Percentiles rank a stretch among this genome's conserved stretches.
These are phyloP conservation scores for Globisporangium acanthophoron DNA, from an alignment of 352 stramenopile genomes.

Conservation along the genomic window DNA sequence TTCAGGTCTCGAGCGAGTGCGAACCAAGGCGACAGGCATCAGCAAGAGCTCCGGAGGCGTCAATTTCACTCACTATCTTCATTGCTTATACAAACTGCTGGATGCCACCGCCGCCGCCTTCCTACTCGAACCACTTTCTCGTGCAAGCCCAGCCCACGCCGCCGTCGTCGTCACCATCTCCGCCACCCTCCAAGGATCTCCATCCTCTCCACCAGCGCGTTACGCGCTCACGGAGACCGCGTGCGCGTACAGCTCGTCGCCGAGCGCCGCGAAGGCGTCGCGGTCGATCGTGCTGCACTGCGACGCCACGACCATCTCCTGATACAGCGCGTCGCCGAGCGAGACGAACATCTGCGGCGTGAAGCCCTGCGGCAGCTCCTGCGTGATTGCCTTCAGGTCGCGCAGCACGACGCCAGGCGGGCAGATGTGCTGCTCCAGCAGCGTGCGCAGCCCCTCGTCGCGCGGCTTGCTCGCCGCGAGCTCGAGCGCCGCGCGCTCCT, in stretches of 20 bases:
- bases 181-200: not conserved
- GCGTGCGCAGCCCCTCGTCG: constrained; percentile 44
- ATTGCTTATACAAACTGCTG: not conserved
- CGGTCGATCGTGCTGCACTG: constrained; percentile 40
- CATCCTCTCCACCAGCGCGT: not conserved
- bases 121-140: not conserved
- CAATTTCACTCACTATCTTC: not conserved
- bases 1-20: no score
- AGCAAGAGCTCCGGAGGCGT: no score
- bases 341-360: constrained; percentile 61
- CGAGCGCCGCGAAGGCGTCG: constrained; percentile 43
- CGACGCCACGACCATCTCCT: constrained; percentile 50
- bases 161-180: not conserved
- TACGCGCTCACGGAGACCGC: constrained; percentile 23
- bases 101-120: not conserved
- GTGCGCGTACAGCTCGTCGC: constrained; percentile 50
- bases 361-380: constrained; percentile 59
- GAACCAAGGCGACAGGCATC: no score
- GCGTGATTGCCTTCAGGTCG: constrained; percentile 45
- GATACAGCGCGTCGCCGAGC: constrained; percentile 62
- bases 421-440: constrained; percentile 35
- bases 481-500: constrained; percentile 21
- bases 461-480: constrained; percentile 9
- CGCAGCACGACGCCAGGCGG: constrained; percentile 33
- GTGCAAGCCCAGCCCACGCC: not conserved